A percentile compares a stretch with the other conserved stretches of the same genome.
Conservation (phyloP, 192 early-diverging fungal genomes). For the Gonapodya sp. region DNA sequence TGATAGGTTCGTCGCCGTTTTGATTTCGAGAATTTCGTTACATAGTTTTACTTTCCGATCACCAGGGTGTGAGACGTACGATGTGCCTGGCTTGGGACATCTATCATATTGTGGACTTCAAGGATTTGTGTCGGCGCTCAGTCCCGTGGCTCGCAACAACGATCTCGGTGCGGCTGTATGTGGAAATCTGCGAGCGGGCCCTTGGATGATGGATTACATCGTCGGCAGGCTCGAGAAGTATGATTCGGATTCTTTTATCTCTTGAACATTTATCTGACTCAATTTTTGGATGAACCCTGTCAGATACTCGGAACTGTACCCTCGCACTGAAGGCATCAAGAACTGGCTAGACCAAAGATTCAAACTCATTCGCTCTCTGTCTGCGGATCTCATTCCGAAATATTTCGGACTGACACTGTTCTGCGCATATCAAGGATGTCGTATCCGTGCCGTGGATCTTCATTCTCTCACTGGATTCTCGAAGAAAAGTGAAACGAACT, state of each 20-base stretch:
- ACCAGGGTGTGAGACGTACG: constrained; percentile 70
- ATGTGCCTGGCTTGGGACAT: constrained; percentile 76
- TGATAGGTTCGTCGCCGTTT: constrained; percentile 26
- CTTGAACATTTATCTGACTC: constrained; percentile 10
- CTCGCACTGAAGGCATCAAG: constrained; percentile 29
- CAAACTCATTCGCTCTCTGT: constrained; percentile 54
- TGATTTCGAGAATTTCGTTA: constrained; percentile 7
- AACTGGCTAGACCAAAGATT: constrained; percentile 75
- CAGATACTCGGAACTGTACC: constrained; percentile 29
- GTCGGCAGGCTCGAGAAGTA: constrained; percentile 59
- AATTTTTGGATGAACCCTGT: constrained; percentile 8
- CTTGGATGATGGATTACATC: constrained; percentile 88
- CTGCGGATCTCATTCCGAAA: constrained; percentile 81
- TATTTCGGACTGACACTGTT: constrained; percentile 83
- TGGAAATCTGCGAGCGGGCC: constrained; percentile 74
- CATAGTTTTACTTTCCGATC: constrained; percentile 9
- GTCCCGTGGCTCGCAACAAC: constrained; percentile 70
- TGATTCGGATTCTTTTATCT: no score
- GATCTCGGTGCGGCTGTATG: constrained; percentile 91
- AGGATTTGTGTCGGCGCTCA: constrained; percentile 77
- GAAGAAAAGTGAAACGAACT: constrained; percentile 8
- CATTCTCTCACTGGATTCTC: constrained; percentile 5
- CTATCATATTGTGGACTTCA: constrained; percentile 87
- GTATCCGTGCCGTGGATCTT: constrained; percentile 46
- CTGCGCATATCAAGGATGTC: constrained; percentile 64